Percentiles rank a stretch among this genome's conserved stretches.
Evolutionary conservation across 225 moss, liverwort and hornwort species (phyloP).

Genomic region (Physcomitrellopsis africana): DNA sequence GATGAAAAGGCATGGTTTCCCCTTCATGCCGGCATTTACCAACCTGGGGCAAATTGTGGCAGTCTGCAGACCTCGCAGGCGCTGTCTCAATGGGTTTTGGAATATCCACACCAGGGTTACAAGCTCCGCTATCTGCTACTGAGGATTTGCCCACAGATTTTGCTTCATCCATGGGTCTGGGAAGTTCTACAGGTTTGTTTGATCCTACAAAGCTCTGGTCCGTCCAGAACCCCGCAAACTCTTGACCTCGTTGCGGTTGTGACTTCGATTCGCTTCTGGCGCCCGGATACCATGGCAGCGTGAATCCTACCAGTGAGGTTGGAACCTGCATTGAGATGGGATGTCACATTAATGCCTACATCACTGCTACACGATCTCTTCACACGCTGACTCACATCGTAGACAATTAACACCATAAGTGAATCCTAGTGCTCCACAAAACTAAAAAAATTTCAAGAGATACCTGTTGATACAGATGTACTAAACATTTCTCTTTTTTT

Average conservation of each 20-base stretch:
- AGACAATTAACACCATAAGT: too few relatives aligned
- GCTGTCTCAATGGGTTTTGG: slow-evolving; percentile 31
- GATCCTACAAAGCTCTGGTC: slow-evolving; percentile 20
- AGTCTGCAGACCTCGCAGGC: slow-evolving; percentile 21
- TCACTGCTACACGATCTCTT: not conserved
- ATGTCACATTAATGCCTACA: slow-evolving; percentile 12
- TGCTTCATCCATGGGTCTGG: slow-evolving; percentile 30
- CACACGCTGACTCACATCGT: too few relatives aligned
- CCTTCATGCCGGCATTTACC: slow-evolving; percentile 16
- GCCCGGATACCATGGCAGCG: slow-evolving; percentile 25
- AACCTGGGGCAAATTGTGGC: slow-evolving; percentile 1
- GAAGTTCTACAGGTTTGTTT: slow-evolving; percentile 46
- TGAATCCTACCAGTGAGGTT: slow-evolving; percentile 13
- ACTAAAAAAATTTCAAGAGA: too few relatives aligned
- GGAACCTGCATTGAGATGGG: slow-evolving; percentile 30
- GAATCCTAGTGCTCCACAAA: too few relatives aligned
- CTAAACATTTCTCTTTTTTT: too few relatives aligned
- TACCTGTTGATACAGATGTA: too few relatives aligned
- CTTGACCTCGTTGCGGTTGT: slow-evolving; percentile 35
- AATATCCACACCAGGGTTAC: not conserved
- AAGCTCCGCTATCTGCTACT: slow-evolving; percentile 8
- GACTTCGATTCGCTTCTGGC: slow-evolving; percentile 26
- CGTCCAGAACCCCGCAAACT: slow-evolving; percentile 50
- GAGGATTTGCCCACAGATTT: not conserved
- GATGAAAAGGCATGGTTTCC: slow-evolving; percentile 17